Base-by-base conservation (phyloP, 2,329 filamentous ascomycete genomes). In the Fusarium setosum region DNA sequence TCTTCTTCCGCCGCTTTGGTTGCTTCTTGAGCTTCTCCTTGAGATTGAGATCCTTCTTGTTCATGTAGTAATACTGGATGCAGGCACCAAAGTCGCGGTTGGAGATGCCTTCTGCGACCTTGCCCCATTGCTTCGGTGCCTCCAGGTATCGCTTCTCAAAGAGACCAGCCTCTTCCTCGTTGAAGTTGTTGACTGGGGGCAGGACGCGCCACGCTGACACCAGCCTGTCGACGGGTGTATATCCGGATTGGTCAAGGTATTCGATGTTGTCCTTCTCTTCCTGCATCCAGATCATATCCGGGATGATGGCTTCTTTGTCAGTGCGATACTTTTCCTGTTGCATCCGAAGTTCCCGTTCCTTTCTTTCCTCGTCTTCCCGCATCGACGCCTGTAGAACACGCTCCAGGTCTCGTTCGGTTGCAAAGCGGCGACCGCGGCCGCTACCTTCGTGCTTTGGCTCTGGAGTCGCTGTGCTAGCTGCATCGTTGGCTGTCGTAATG, bases 51-150 rank as follows among this genome's bases (percentile, higher is more conserved):
- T 89, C 84, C 79, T 90, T 91, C 79, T 89, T 96, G 74, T 90
- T 92, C 63, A 92, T 84, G 76, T 96, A 96, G 77, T 96, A 96
- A 76, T 94, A 93, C 73, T 93, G 90, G 69, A 96, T 96, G 76
- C 91, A 93, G 44, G 92, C 87, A 66, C 91, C 90, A 76, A 93
- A 94, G 70, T 92, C 89, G 21, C 92, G 88, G 26, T 85, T 83
- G 1, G 86, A 85, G 6, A 95, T 79, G 21, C 84, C 83, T 59
- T 91, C 88, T 6, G 92, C 90, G 58, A 96, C 89, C 69, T 88
- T 89, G 56, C 91, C 91, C 91, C 92, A 96, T 72, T 94, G 92
- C 82, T 96, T 96, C 0, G 92, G 91, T 58, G 86, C 87, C 62
- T 93, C 90, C 49, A 92, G 83, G 72, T 93, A 95, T 11, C 88